Base-by-base conservation (phyloP, 192 early-diverging fungal species). In the Linnemannia schmuckeri region DNA sequence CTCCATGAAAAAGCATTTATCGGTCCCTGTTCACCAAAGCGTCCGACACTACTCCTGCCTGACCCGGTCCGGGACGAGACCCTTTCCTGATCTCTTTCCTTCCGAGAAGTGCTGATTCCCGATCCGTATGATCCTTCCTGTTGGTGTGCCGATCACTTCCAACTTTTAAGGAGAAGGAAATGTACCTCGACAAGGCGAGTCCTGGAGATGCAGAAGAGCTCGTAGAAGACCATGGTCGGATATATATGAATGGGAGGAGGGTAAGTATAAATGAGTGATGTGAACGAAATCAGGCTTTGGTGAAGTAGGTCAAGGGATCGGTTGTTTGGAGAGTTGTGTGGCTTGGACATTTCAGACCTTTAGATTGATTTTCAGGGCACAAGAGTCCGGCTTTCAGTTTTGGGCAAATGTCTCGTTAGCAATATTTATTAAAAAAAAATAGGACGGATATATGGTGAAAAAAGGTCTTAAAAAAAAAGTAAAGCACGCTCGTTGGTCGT, bases 181-280 rank as follows among this genome's bases (percentile, higher is more conserved):
- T 38, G 61, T 90, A 93, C 93, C 86, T 92, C 87, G 35, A 88
- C 90, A 69, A 94, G 81, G 41, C 86, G 82, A 57, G 90, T 72
- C 81, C 93, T 91, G 33, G 93, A 91, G 81, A 93, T 94, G 89
- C 93, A 94, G 61, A 94, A 91, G 55, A 94, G 89, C 79, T 94
- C 93, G 90, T 94, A 94, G 54, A 94, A 90, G 49, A 93, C 92
- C 93, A 94, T 94, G n/a, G 54, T 78, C 33, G 24, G 37, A 41
- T 72, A 49, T 55, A 66, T 47, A 30, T 70, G 76, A 47, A 35
- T 49, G 76, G 12, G 44, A 13, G 44, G 17, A 33, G 49, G 44
- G 30, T 13, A 42, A 47, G 40, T 10, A 13, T 15, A 33, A n/a
- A 41, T 46, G 72, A 44, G 72, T 46, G 46, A 44, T 41, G 72